These are phyloP conservation scores for Pestalotiopsis fici DNA, from an alignment of 2,329 filamentous ascomycete species.

Conservation along the genomic window DNA sequence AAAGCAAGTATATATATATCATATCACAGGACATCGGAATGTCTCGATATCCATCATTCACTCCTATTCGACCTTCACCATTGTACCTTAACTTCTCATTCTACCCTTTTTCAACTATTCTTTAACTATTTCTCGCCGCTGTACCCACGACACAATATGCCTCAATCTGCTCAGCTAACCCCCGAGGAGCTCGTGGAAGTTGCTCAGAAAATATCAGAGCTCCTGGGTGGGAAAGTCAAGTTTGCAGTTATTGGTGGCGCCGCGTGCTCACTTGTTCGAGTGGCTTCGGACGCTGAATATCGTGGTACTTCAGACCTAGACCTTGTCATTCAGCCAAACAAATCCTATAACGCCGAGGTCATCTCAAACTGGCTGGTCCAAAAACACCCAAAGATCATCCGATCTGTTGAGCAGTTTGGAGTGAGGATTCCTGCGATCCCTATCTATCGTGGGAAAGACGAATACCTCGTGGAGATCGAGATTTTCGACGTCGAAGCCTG, in stretches of 20 bases:
- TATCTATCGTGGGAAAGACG: neutral
- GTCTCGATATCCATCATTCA: neutral
- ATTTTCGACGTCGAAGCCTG: neutral
- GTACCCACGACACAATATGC: neutral
- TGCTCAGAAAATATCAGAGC: neutral
- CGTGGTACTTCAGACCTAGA: neutral
- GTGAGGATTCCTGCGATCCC: neutral
- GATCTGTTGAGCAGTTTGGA: neutral
- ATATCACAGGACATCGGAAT: neutral
- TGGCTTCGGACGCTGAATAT: neutral
- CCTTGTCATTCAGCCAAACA: neutral
- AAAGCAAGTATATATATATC: conserved; percentile 3
- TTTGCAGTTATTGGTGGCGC: neutral
- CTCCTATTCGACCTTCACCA: neutral
- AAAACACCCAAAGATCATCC: neutral
- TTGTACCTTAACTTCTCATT: neutral
- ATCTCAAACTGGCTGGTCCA: neutral
- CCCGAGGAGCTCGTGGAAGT: neutral
- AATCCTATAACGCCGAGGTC: neutral
- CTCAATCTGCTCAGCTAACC: neutral
- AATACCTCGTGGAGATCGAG: neutral
- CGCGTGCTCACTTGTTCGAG: conserved; percentile 2
- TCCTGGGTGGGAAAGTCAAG: neutral
- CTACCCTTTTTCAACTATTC: neutral
- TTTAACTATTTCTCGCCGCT: neutral